Evolutionary conservation across 495 filamentous ascomycete genomes (phyloP).

Genomic region (Daldinia bambusicola): DNA sequence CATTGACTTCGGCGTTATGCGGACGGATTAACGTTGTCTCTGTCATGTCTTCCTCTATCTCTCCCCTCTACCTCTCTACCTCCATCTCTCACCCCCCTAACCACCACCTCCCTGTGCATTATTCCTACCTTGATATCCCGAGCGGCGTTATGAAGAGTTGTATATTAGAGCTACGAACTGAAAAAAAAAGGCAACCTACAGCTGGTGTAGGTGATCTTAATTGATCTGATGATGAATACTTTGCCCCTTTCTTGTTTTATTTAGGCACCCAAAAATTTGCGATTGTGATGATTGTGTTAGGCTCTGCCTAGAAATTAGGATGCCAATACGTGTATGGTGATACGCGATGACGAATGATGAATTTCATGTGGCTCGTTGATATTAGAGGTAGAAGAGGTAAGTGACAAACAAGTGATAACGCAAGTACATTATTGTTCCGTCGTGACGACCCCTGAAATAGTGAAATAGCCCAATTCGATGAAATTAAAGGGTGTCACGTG

Average conservation of each 20-base stretch:
- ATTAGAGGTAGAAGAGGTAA: conserved; percentile 23
- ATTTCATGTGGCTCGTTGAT: conserved; percentile 35
- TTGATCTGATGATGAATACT: conserved; percentile 31
- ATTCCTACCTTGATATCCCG: conserved; percentile 49
- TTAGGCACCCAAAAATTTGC: conserved; percentile 33
- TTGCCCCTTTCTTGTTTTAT: background rate
- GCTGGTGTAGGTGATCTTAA: conserved; percentile 35
- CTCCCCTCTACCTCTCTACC: conserved; percentile 40
- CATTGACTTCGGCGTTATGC: conserved; percentile 52
- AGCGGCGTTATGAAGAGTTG: conserved; percentile 47
- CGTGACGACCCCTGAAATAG: background rate
- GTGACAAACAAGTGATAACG: background rate
- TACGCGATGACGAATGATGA: conserved; percentile 44
- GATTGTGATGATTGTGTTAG: conserved; percentile 3
- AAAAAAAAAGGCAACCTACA: conserved; percentile 14
- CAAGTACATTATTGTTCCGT: background rate
- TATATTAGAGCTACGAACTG: conserved; percentile 45
- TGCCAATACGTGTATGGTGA: conserved; percentile 19
- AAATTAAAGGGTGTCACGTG: conserved; percentile 31
- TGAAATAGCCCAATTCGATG: background rate
- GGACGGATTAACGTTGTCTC: conserved; percentile 44
- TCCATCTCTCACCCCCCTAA: background rate
- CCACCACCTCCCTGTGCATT: conserved; percentile 31
- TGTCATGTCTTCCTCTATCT: conserved; percentile 44
- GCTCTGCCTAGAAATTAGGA: conserved; percentile 33